Evolutionary conservation across 208 protist species (phyloP).

Genomic region (Trypanosoma boissoni): DNA sequence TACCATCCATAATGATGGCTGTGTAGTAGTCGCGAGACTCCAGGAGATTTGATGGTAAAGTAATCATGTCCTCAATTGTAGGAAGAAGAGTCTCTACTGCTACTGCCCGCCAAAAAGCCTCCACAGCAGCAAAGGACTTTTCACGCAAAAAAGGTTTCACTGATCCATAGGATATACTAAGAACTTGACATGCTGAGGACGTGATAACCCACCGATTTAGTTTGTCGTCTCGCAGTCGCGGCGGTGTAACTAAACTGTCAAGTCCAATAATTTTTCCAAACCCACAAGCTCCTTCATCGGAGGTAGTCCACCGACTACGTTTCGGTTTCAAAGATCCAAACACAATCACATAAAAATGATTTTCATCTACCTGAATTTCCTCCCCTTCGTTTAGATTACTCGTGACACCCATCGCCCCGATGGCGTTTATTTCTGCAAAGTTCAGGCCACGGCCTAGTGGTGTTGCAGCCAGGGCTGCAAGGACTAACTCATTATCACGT

Average conservation of each 20-base stretch:
- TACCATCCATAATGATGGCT: conserved; percentile 52
- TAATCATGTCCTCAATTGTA: conserved; percentile 56
- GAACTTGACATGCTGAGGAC: conserved; percentile 54
- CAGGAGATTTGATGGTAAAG: conserved; percentile 37
- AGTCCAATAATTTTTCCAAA: conserved; percentile 72
- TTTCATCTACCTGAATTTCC: conserved; percentile 57
- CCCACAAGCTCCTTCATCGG: conserved; percentile 42
- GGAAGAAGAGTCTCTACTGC: conserved; percentile 66
- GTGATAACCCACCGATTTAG: conserved; percentile 60
- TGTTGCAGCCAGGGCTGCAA: conserved; percentile 57
- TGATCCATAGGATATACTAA: conserved; percentile 73
- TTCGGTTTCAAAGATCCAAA: conserved; percentile 69
- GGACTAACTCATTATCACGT: conserved; percentile 57
- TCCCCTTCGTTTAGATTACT: conserved; percentile 56
- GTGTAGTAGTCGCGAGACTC: conserved; percentile 52
- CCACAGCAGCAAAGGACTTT: conserved; percentile 64
- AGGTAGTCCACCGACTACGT: conserved; percentile 60
- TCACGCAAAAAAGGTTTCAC: conserved; percentile 74
- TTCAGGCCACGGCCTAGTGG: conserved; percentile 59
- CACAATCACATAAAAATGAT: conserved; percentile 68
- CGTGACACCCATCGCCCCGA: conserved; percentile 66
- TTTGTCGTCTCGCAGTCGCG: conserved; percentile 37
- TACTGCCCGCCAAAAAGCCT: conserved; percentile 73
- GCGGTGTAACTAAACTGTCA: conserved; percentile 54
- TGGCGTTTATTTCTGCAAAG: conserved; percentile 48